These are phyloP conservation scores for Yamadazyma endophytica DNA, from an alignment of 805 yeast genomes.

Conservation along the genomic window DNA sequence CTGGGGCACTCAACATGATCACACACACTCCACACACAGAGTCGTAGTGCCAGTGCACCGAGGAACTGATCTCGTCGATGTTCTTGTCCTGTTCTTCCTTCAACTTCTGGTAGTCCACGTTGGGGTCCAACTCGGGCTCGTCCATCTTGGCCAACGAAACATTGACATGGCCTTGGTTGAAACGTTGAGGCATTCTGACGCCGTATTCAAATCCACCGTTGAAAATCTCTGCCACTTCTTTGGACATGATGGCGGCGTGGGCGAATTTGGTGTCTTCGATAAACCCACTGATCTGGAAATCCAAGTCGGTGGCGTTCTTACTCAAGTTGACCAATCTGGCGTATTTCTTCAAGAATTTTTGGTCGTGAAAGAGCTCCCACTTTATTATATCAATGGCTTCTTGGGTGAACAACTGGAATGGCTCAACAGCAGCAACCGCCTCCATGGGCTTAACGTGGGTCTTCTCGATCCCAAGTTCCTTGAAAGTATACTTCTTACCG, in stretches of 20 bases:
- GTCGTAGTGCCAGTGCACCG: slow-evolving; percentile 13
- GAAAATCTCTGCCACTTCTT: slow-evolving; percentile 18
- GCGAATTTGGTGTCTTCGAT: slow-evolving; percentile 17
- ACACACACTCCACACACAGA: slow-evolving; percentile 11
- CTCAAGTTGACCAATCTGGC: slow-evolving; percentile 18
- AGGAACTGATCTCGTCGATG: slow-evolving; percentile 5
- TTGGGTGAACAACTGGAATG: slow-evolving; percentile 23
- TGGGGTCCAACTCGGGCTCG: slow-evolving; percentile 5
- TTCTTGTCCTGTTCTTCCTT: slow-evolving; percentile 8
- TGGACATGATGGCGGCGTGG: slow-evolving; percentile 21
- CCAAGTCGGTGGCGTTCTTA: slow-evolving; percentile 19
- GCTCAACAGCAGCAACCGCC: slow-evolving; percentile 27
- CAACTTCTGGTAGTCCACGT: slow-evolving; percentile 5
- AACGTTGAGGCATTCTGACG: slow-evolving; percentile 15
- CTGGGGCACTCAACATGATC: slow-evolving; percentile 10
- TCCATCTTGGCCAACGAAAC: slow-evolving; percentile 10
- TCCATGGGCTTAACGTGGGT: slow-evolving; percentile 28
- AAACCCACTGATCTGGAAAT: slow-evolving; percentile 24
- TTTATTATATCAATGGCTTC: slow-evolving; percentile 24
- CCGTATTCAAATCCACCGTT: slow-evolving; percentile 18
- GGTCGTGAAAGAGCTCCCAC: slow-evolving; percentile 18
- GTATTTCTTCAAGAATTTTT: slow-evolving; percentile 13
- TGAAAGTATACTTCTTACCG: slow-evolving; percentile 27
- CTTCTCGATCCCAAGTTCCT: slow-evolving; percentile 28
- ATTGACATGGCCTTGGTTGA: slow-evolving; percentile 20